phyloP scores from a whole-genome alignment of 2,329 filamentous ascomycete species.

The Mycocentrospora acerina region DNA sequence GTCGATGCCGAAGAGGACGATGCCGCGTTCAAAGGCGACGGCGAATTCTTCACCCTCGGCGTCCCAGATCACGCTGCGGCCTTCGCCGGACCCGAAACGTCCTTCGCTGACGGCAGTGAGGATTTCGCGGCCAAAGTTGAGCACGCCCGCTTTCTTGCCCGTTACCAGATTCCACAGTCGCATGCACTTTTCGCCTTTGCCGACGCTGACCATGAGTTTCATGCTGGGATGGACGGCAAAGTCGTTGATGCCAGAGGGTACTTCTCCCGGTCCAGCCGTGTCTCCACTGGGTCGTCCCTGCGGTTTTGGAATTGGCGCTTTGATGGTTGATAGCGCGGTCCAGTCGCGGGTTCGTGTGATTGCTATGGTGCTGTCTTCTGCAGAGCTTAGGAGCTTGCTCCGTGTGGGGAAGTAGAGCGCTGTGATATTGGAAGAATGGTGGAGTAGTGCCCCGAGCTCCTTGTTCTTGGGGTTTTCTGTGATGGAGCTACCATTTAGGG shows the following conservation, averaged over 20 bases:
- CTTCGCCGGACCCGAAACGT: constrained; percentile 77
- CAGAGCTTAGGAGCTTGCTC: constrained; percentile 82
- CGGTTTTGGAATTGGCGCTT: constrained; percentile 80
- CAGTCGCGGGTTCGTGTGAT: constrained; percentile 87
- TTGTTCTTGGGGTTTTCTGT: constrained; percentile 84
- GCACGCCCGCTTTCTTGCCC: constrained; percentile 88
- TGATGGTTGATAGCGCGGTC: constrained; percentile 83
- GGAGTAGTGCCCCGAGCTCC: constrained; percentile 81
- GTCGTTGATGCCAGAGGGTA: constrained; percentile 87
- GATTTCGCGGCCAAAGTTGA: constrained; percentile 77
- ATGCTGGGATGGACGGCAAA: constrained; percentile 95
- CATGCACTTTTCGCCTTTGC: constrained; percentile 88
- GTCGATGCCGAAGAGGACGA: constrained; percentile 84
- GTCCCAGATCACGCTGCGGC: constrained; percentile 79
- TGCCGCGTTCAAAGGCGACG: constrained; percentile 83
- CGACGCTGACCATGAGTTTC: constrained; percentile 94
- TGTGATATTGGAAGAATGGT: constrained; percentile 83
- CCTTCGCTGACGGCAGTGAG: constrained; percentile 75
- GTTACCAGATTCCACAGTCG: constrained; percentile 95
- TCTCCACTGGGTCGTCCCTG: constrained; percentile 83
- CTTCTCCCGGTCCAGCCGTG: constrained; percentile 77
- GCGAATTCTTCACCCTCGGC: constrained; percentile 77
- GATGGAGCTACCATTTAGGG: constrained; percentile 70
- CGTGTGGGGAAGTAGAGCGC: constrained; percentile 79
- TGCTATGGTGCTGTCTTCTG: constrained; percentile 88